A percentile compares a stretch with the other conserved stretches of the same genome.
Conservation (phyloP, 148 eudicot species). For the Drosera capensis region DNA sequence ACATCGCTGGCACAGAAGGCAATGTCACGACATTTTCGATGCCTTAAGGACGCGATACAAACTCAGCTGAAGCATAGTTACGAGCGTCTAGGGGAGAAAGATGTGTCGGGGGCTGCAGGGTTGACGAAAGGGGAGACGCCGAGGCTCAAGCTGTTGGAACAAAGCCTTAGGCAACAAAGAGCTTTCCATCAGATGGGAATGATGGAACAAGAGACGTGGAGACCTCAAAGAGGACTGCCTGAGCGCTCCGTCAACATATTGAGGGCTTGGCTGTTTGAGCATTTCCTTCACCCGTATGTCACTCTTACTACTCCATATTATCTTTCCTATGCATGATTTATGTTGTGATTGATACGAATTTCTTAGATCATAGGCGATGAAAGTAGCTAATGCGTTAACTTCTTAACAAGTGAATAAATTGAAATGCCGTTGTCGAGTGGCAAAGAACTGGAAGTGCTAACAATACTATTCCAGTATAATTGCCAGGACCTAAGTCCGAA, state of each 20-base stretch:
- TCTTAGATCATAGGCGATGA: not conserved
- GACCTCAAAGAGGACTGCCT: slow-evolving; percentile 90
- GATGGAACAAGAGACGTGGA: slow-evolving; percentile 95
- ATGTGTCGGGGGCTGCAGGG: slow-evolving; percentile 45
- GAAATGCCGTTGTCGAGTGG: no score
- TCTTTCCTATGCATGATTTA: not conserved
- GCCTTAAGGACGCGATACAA: slow-evolving; percentile 68
- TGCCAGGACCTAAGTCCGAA: no score
- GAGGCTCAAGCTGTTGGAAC: slow-evolving; percentile 62
- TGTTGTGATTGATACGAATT: not conserved
- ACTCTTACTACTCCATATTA: not conserved
- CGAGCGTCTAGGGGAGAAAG: slow-evolving; percentile 75
- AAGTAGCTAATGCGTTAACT: no score
- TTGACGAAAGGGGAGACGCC: slow-evolving; percentile 93
- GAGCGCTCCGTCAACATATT: slow-evolving; percentile 77
- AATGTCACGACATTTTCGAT: slow-evolving; percentile 87
- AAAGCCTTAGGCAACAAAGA: slow-evolving; percentile 80
- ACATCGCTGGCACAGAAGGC: slow-evolving; percentile 84
- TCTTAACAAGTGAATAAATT: no score
- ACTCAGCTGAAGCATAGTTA: slow-evolving; percentile 64
- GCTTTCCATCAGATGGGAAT: slow-evolving; percentile 92
- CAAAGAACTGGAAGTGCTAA: no score
- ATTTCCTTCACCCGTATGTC: slow-evolving; percentile 95
- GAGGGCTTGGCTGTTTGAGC: slow-evolving; percentile 95
- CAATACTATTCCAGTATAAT: no score